Base-by-base conservation (phyloP, 2,329 filamentous ascomycete species). In the Neocatenulostroma microsporum region DNA sequence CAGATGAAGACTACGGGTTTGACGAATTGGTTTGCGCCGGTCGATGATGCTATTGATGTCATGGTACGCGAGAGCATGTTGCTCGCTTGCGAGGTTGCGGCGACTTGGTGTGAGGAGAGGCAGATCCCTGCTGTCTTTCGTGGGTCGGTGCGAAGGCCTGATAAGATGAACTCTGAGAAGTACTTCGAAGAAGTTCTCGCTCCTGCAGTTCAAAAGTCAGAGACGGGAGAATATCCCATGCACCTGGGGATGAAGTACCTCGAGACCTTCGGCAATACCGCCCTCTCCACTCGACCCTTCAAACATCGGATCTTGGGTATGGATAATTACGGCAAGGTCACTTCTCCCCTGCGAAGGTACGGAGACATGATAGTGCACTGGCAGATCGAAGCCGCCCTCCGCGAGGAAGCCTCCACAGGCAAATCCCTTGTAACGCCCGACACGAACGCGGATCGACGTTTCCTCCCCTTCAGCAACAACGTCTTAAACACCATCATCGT, bases 361-460 rank as follows among this genome's bases (percentile, higher is more conserved):
- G 65, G 63, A 30, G 77, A 81, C 54, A 66, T 80, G 52, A 63
- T 80, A 30, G 61, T 67, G 9, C 76, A 80, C 51, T 80, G 77
- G 67, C 76, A 81, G 46, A 76, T 79, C 30, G 75, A 80, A 60
- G 71, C 75, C 5, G 74, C 73, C 2, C 48, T 81, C 26, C 70
- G 72, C 10, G 66, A 72, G 42, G 76, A 80, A 56, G 64, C 68
- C 9, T 49, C 57, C 20, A 62, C 63, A 4, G 66, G 67, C 11
- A 54, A 56, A 14, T 61, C 51, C n/a, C 58, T 73, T 15, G 20
- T 47, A 18, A 46, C 48, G 5, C 37, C 48, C 3, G 39, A 48
- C 3, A 14, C 37, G 19, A 24, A 42, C 5, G 53, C 55, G 30
- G 38, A 46, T 30, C 44, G 50, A 8, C 44, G 38, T 13, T 50